A percentile compares a stretch with the other conserved stretches of the same genome.
Conservation (phyloP, 2,329 filamentous ascomycete genomes). For the Celoporthe dispersa region DNA sequence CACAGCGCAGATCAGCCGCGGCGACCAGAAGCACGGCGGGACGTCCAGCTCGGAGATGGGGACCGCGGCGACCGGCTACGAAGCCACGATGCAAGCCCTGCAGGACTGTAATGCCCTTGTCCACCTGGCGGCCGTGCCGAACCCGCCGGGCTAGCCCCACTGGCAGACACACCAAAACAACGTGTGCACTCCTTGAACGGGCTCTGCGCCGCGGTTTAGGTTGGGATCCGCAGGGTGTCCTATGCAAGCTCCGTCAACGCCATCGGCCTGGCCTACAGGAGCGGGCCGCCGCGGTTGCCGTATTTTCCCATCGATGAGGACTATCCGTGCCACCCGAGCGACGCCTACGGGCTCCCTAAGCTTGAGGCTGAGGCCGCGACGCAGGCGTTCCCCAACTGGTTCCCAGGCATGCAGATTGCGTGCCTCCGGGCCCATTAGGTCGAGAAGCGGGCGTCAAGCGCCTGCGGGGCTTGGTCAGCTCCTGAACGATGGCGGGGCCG, state of each 20-base stretch:
- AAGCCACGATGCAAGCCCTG: slow-evolving; percentile 33
- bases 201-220: slow-evolving; percentile 42
- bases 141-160: slow-evolving; percentile 40
- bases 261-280: slow-evolving; percentile 43
- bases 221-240: slow-evolving; percentile 41
- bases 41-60: slow-evolving; percentile 40
- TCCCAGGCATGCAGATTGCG: slow-evolving; percentile 43
- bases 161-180: slow-evolving; percentile 43
- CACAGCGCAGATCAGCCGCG: slow-evolving; percentile 42
- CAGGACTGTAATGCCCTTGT: slow-evolving; percentile 17
- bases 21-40: slow-evolving; percentile 36
- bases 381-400: slow-evolving; percentile 41
- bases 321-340: slow-evolving; percentile 39
- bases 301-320: slow-evolving; percentile 45
- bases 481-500: slow-evolving; percentile 41
- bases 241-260: slow-evolving; percentile 45
- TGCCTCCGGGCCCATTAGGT: slow-evolving; percentile 45
- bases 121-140: slow-evolving; percentile 40
- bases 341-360: slow-evolving; percentile 43
- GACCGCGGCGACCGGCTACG: slow-evolving; percentile 40
- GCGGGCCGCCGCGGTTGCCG: slow-evolving; percentile 40
- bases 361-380: slow-evolving; percentile 42
- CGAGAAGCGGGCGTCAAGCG: slow-evolving; percentile 39
- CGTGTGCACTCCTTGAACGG: slow-evolving; percentile 44
- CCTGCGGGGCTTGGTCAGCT: slow-evolving; percentile 44